A percentile compares a stretch with the other conserved stretches of the same genome.
These are phyloP conservation scores for Hypomyces rosellus DNA, from an alignment of 2,329 filamentous ascomycete species.

Conservation along the genomic window DNA sequence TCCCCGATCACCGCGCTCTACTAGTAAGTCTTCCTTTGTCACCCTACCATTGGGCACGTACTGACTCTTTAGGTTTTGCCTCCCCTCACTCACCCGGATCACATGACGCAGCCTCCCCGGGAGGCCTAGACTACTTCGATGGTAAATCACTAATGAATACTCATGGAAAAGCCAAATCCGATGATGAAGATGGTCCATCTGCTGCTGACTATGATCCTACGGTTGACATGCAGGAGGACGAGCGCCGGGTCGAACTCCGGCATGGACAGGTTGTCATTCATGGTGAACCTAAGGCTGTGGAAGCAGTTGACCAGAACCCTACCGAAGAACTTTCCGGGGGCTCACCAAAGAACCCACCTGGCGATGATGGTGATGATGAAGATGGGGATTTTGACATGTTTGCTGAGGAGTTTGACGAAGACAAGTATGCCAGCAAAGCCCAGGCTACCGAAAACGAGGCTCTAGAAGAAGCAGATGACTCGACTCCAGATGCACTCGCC, in stretches of 20 bases:
- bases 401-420: constrained; percentile 68
- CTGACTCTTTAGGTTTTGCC: constrained; percentile 28
- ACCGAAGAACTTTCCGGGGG: constrained; percentile 23
- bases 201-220: constrained; percentile 90
- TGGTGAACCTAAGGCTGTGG: constrained; percentile 31
- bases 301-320: constrained; percentile 20
- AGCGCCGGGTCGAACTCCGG: constrained; percentile 60
- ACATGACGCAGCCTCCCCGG: constrained; percentile 49
- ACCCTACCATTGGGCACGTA: background rate
- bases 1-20: constrained; percentile 41
- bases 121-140: constrained; percentile 56
- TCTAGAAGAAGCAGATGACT: constrained; percentile 37
- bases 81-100: constrained; percentile 41
- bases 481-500: constrained; percentile 45
- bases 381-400: constrained; percentile 84
- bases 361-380: constrained; percentile 49
- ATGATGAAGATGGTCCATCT: constrained; percentile 68
- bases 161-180: constrained; percentile 37
- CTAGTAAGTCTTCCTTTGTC: constrained; percentile 30
- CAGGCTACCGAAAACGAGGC: constrained; percentile 28
- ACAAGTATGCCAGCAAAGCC: constrained; percentile 53
- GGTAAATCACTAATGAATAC: constrained; percentile 63
- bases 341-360: constrained; percentile 16
- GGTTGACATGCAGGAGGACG: constrained; percentile 80
- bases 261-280: constrained; percentile 49